Base-by-base conservation (phyloP, 176 grass and related monocot genomes). In the Secale cereale region DNA sequence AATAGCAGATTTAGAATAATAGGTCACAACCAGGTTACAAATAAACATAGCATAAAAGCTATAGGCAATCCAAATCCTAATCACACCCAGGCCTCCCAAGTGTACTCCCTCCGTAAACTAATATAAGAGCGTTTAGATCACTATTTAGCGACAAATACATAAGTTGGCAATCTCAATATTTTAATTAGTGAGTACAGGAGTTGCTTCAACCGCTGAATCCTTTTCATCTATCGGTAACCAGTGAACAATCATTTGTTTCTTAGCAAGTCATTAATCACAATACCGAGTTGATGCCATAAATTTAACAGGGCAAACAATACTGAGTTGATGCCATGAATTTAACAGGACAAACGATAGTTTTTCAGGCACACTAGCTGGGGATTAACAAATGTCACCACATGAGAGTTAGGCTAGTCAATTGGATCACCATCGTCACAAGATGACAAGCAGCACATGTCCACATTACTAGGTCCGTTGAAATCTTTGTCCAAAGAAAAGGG, bases 371-470 rank as follows among this genome's bases (percentile, higher is more conserved):
- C 25, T 4, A 23, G 15, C 27, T 8, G 8, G 14, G 11, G 33
- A 37, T 36, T 28, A 62, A 39, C 39, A 50, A 73, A 63, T 22
- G 39, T 64, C 41, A 32, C 16, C 19, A 70, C 30, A 28, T 15
- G 40, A 16, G 63, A 71, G 26, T 59, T 43, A 45, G 27, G 57
- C 81, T 13, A 86, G 33, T 68, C 70, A 59, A 60, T 37, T 35
- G 5, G 59, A 45, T 37, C 32, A 29, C 11, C 10, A 35, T 56
- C 45, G 59, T 23, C 76, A 59, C 36, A 48, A 29, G n/a, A 83
- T 48, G 27, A 83, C 56, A 83, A 63, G 15, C 35, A 54, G 30
- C 45, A 70, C 36, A 81, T 56, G 67, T 74, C 74, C 26, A 78
- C 31, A 78, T 35, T 65, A 59, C 65, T n/a, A 45, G 65, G 14